Percentiles rank a stretch among this genome's conserved stretches.
These are phyloP conservation scores for Carallia pectinifolia DNA, from an alignment of 345 rosid species.

Conservation along the genomic window DNA sequence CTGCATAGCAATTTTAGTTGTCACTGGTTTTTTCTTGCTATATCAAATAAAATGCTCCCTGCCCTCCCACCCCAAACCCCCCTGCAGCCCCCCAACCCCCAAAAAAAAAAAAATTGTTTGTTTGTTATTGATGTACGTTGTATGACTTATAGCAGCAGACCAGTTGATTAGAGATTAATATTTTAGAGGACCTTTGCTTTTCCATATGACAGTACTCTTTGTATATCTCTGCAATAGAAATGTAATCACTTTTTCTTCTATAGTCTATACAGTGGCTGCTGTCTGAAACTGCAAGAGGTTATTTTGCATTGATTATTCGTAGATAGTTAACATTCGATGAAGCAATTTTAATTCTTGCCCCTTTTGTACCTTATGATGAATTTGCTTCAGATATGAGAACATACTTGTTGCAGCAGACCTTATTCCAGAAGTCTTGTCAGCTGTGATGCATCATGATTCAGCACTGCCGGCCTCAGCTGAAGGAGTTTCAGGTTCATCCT, in stretches of 20 bases:
- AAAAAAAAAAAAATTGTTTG: no score
- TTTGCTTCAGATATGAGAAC: slow-evolving; percentile 68
- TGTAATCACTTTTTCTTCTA: no score
- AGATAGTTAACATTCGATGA: not conserved
- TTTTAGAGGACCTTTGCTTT: no score
- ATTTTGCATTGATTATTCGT: not conserved
- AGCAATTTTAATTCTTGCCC: slow-evolving; percentile 2
- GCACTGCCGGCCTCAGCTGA: slow-evolving; percentile 61
- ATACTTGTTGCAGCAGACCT: slow-evolving; percentile 75
- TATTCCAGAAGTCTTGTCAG: slow-evolving; percentile 79
- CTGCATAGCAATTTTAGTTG: not conserved
- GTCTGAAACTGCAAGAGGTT: not conserved
- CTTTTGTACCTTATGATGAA: not conserved
- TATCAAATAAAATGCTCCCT: no score
- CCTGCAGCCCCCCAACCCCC: no score
- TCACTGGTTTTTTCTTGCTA: no score
- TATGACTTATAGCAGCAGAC: no score
- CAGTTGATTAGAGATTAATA: no score
- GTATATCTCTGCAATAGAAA: no score
- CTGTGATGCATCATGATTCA: slow-evolving; percentile 59
- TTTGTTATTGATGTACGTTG: no score
- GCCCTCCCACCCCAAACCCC: no score
- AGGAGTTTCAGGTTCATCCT: slow-evolving; percentile 64
- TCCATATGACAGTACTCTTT: no score
- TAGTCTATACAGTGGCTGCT: not conserved